Base-by-base conservation (phyloP, 139 green algal genomes). In the Coelastrella sp. region DNA sequence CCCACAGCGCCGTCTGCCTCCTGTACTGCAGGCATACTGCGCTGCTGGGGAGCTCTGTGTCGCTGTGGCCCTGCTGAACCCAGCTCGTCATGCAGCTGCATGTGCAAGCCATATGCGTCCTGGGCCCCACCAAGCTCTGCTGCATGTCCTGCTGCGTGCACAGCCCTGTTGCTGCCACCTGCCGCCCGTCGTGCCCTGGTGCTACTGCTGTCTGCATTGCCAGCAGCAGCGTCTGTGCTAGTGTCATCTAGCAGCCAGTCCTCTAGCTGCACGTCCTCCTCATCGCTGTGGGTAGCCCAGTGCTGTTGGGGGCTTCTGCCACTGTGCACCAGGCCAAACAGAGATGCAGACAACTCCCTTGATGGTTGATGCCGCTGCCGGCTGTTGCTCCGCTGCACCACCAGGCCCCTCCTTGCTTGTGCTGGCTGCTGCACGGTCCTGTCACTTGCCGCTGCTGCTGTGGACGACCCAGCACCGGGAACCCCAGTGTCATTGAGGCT, bases 291-390 rank as follows among this genome's bases (percentile, higher is more conserved):
- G 56, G 80, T 6, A 58, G n/a, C 73, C 82, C 82, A 61, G 23
- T 90, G 64, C 32, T 54, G 74, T 56, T 89, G 23, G n/a, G 89
- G 59, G 74, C 82, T 78, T 47, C 82, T 86, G 65, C 80, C 58
- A 16, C 61, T 78, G 20, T 86, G 75, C 5, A 82, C 19, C 54
- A 14, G 6, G 61, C 83, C 32, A 80, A 89, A 74, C 74, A 86
- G 4, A 54, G 83, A 74, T 23, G 64, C 20, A 23, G 82, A 66
- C 64, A 78, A 16, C 57, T 17, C 57, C 78, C 59, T 14, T n/a
- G 57, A n/a, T 71, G 56, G 56, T 60, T 64, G 76, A 23, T 64
- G 76, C 47, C 14, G 78, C 32, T 66, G 83, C 7, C 10, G 8
- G 47, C 60, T 79, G 14, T 5, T 57, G 68, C 68, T 77, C 10